phyloP scores from a whole-genome alignment of 805 yeast genomes.

The Metschnikowia gruessii region DNA sequence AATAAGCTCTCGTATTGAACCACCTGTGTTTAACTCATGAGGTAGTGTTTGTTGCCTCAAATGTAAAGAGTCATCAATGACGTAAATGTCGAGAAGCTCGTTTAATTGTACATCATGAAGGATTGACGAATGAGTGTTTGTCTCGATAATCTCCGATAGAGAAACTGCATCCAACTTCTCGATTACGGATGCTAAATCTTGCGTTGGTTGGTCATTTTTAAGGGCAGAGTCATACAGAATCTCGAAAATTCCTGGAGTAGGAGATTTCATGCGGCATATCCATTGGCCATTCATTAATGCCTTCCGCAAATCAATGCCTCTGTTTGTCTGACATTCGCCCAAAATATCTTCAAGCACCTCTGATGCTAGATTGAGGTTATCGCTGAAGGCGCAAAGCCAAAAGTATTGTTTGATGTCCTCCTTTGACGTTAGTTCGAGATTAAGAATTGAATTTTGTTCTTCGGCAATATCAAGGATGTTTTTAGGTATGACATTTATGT shows the following conservation, averaged over 20 bases:
- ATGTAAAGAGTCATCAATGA: slow-evolving; percentile 32
- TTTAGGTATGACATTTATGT: slow-evolving; percentile 46
- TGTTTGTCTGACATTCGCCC: slow-evolving; percentile 16
- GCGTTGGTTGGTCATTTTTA: background rate
- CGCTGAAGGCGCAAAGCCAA: slow-evolving; percentile 36
- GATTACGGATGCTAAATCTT: background rate
- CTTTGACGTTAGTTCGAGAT: slow-evolving; percentile 23
- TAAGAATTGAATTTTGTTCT: slow-evolving; percentile 40
- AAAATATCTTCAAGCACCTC: slow-evolving; percentile 29
- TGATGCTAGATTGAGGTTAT: slow-evolving; percentile 34
- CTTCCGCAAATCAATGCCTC: slow-evolving; percentile 45
- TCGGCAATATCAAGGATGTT: slow-evolving; percentile 44
- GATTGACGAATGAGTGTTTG: slow-evolving; percentile 26
- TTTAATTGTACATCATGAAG: slow-evolving; percentile 29
- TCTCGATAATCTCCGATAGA: slow-evolving; percentile 28
- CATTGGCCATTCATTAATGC: slow-evolving; percentile 46
- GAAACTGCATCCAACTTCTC: slow-evolving; percentile 26
- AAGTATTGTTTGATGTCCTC: slow-evolving; percentile 33
- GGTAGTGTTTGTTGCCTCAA: slow-evolving; percentile 31
- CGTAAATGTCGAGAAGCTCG: slow-evolving; percentile 34
- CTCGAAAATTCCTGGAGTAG: background rate
- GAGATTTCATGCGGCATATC: slow-evolving; percentile 23
- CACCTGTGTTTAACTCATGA: slow-evolving; percentile 39
- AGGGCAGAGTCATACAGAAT: background rate
- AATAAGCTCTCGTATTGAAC: slow-evolving; percentile 10